Evolutionary conservation across 2,329 filamentous ascomycete species (phyloP), one percentile per base, ranked within the genome.

Genomic region (Zymoseptoria ardabiliae): DNA sequence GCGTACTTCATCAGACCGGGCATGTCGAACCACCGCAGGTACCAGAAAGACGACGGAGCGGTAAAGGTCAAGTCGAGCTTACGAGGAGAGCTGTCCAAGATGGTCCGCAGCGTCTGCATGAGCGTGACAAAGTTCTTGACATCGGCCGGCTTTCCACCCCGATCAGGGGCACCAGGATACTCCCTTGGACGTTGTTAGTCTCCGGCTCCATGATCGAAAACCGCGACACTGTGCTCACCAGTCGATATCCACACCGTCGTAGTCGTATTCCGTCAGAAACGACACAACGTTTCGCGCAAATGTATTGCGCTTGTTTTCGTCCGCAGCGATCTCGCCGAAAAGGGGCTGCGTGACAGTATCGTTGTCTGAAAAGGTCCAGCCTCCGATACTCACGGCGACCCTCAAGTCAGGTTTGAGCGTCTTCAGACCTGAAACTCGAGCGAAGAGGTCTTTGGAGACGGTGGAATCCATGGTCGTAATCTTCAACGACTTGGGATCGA

Each of bases 321-420:
- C 19, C 4, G 8, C 28, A 30, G 54, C 48, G 13, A 59, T 49
- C 3, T 53, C 50, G 2, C 23, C n/a, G 23, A 59, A 59, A 5
- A 59, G 3, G 7, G 53, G 48, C 22, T 59, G 57, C 2, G 53
- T 55, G 8, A 6, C 23, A 4, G 68, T 69, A 0, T 68, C 66
- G 19, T 70, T 68, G 51, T 79, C 75, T 56, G 70, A 75, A 60
- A 78, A 75, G 2, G 71, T 66, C 72, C 74, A 79, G 1, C 78
- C 77, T 4, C 77, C 77, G 3, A 80, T 59, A 1, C 74, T 70
- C 17, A 80, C 69, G 64, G 69, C 74, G 0, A 73, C 72, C 58
- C 78, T 63, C 0, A 79, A 65, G 3, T 56, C 61, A 0, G 66
- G 62, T 50, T 69, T 61, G n/a, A 54, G 53, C 0, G 53, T 17